Evolutionary conservation across 1,139 yeast genomes (phyloP).

Genomic region (Yamadazyma siamensis): DNA sequence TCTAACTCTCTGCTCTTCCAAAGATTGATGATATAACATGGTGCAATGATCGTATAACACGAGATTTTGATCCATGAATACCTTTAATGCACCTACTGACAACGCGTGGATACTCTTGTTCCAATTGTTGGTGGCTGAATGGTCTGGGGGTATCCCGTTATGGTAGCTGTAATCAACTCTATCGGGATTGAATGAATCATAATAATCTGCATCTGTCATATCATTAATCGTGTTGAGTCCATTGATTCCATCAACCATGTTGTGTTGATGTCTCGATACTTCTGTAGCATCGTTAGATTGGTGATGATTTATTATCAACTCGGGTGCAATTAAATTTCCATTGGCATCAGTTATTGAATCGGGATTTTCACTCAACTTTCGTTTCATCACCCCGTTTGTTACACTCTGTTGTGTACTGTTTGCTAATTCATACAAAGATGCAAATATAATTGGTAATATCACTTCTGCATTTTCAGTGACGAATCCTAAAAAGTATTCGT

Average conservation of each 20-base stretch:
- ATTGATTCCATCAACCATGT: constrained; percentile 7
- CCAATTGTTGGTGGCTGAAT: constrained; percentile 63
- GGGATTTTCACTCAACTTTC: constrained; percentile 40
- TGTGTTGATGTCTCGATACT: constrained; percentile 2
- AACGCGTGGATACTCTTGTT: constrained; percentile 88
- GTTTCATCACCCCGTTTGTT: constrained; percentile 48
- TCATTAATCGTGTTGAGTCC: constrained; percentile 29
- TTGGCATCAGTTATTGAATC: constrained; percentile 43
- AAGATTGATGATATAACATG: constrained; percentile 72
- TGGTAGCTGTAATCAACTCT: constrained; percentile 31
- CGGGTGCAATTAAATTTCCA: constrained; percentile 43
- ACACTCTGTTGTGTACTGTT: constrained; percentile 49
- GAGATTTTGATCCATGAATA: constrained; percentile 92
- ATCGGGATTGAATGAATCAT: constrained; percentile 40
- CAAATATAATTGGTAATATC: constrained; percentile 87
- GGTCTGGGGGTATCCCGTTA: constrained; percentile 36
- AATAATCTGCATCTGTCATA: constrained; percentile 45
- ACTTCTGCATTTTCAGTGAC: constrained; percentile 91
- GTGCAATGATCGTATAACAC: constrained; percentile 90
- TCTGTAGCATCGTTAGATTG: constrained; percentile 4
- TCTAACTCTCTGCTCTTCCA: constrained; percentile 62
- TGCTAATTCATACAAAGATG: constrained; percentile 82
- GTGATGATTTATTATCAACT: constrained; percentile 22
- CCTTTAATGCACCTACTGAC: constrained; percentile 87
- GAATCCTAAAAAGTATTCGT: constrained; percentile 86